Base-by-base conservation (phyloP, 176 grass and related monocot genomes). In the Ampelocalamus luodianensis region DNA sequence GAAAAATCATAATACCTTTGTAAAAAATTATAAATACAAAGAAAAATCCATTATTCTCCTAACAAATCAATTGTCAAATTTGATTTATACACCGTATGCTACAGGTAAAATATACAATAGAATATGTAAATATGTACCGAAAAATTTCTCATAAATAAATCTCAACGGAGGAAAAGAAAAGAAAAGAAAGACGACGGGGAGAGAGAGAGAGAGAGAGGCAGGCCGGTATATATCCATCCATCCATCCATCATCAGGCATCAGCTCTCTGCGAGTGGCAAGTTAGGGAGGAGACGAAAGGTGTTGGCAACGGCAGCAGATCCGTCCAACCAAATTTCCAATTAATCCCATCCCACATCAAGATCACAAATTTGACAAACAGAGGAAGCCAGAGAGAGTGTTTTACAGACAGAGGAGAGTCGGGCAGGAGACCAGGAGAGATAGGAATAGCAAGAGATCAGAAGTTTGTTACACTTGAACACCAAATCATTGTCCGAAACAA, bases 391-490 rank as follows among this genome's bases (percentile, higher is more conserved):
- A 4, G 72, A 26, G 49, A 8, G 53, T 1, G 65, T 4, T 68
- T 39, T 40, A 11, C 36, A 10, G 65, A 22, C 36, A 9, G 34
- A 39, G 64, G 32, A 67, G 64, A 16, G 49, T 51, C 6, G 5
- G 58, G 22, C 32, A 20, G 58, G 22, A 61, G 59, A 6, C 1
- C 68, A 71, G 22, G 68, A 45, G 40, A 44, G n/a, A 14, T 1
- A 44, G 39, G 40, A 10, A 71, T 14, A 45, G 68, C 23, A 13
- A 71, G 26, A 78, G 40, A 68, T 76, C 61, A 18, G 38, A 32
- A 63, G 79, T 83, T 15, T 23, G 80, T 78, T 71, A 23, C 86
- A 23, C 70, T 88, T 10, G 65, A 29, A 53, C 20, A 9, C 26
- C 22, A 15, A 43, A 37, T 38, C 71, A 61, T 42, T 74, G 36